Evolutionary conservation across 179 eudicot genomes (phyloP), one percentile per base, ranked within the genome.

Genomic region (Silene noctiflora): DNA sequence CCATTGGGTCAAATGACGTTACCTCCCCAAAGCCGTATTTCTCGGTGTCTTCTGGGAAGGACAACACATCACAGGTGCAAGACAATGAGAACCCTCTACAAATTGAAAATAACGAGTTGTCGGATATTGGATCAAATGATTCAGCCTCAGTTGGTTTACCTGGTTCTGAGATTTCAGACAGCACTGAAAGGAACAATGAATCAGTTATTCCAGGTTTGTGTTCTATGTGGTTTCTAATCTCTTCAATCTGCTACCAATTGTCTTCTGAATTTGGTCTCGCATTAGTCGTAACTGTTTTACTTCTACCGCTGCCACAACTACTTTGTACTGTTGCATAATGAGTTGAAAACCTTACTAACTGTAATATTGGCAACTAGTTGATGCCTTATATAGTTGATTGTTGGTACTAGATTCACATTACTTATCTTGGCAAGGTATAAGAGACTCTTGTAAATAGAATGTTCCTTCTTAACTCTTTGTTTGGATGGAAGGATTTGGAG

Each of bases 171-270:
- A 44, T 58, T 51, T 46, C 64, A 42, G 24, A 20, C 46, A 53
- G 17, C 19, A 9, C 48, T 2, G 65, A 55, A 44, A 60, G 66
- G 63, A 74, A 63, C 75, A 69, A 69, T n/a, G 59, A 13, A 21
- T 31, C 72, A 24, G 78, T 56, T 75, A 75, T 62, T 51, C 39
- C 81, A 74, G 84, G 84, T 81, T 24, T 56, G 61, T 42, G 4
- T 51, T 10, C 56, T 51, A 51, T 14, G 14, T 46, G 53, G 53
- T 13, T 46, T 46, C 53, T 46, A 46, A 46, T 13, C 53, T 46
- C 14, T 46, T 46, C 14, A 9, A 46, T 46, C 14, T 46, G 53
- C 53, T 46, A 31, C 0, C 42, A 8, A 6, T 9, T 35, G 42
- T 35, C 42, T 35, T 35, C 42, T 35, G 56, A 51, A 51, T 51